Base-by-base conservation (phyloP, 2,329 filamentous ascomycete species). In the Scedosporium aurantiacum region DNA sequence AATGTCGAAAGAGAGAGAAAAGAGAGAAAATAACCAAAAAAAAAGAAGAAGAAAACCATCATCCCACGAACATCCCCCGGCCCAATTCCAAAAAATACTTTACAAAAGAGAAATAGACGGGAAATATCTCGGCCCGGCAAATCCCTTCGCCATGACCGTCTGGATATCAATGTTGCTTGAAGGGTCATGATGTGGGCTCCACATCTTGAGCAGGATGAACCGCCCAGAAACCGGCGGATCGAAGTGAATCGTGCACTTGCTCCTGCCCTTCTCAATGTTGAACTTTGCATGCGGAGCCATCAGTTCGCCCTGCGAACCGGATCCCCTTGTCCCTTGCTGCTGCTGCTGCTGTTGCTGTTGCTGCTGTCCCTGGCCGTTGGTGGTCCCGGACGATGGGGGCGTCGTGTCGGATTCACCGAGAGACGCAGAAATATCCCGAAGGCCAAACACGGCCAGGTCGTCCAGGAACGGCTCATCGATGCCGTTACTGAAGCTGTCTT, bases 141-240 rank as follows among this genome's bases (percentile, higher is more conserved):
- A 97, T 0, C 93, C 93, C 68, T 89, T 87, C 1, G 87, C 89
- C 62, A 91, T 82, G 25, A 97, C 86, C 55, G 87, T 90, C 72
- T 96, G 89, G 45, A 97, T 91, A 70, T 96, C 91, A 65, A 97
- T 95, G 68, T 95, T 96, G 63, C 78, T 78, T 4, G 71, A 67
- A 3, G 82, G 79, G 57, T 86, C 84, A 27, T 84, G 82, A 63
- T 84, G 83, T 1, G 89, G 88, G 67, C 87, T 91, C 89, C 91
- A 97, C 71, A 97, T 84, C 77, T 97, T 97, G 65, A 97, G 78
- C 50, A 97, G 74, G 60, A 97, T 88, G 71, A 89, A 95, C 62
- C 90, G 83, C 4, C 89, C 90, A 10, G 89, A 90, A 63, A 94
- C 82, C 0, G 89, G 87, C 62, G 90, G 89, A 67, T 92, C 84